Percentiles rank a stretch among this genome's conserved stretches.
These are phyloP conservation scores for Ilyonectria sp. DNA, from an alignment of 2,329 filamentous ascomycete species.

Conservation along the genomic window DNA sequence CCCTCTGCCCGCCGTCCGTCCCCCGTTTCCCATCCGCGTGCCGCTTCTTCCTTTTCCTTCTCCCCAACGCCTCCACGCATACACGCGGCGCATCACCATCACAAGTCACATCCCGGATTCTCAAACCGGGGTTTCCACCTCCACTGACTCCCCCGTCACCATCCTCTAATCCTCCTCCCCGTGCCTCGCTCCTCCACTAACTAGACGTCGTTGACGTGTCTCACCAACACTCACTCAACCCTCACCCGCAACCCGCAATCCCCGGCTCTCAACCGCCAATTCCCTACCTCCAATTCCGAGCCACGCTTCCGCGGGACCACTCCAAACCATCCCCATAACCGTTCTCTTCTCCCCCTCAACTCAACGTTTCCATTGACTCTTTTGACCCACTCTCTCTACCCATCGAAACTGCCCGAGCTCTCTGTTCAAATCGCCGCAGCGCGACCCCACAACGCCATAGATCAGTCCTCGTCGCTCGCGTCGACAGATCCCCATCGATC, in stretches of 20 bases:
- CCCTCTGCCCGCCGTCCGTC: neutral
- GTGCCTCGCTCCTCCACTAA: slow-evolving; percentile 20
- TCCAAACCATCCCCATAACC: neutral
- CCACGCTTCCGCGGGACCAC: neutral
- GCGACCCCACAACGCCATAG: slow-evolving; percentile 22
- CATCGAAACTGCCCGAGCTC: neutral
- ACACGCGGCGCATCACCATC: slow-evolving; percentile 24
- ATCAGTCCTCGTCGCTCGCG: slow-evolving; percentile 1
- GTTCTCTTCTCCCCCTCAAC: neutral
- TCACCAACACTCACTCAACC: slow-evolving; percentile 3
- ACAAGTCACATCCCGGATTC: slow-evolving; percentile 29
- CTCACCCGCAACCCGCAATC: neutral
- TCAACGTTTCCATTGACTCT: slow-evolving; percentile 11
- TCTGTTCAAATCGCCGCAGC: neutral
- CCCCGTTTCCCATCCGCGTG: slow-evolving; percentile 4
- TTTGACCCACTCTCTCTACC: slow-evolving; percentile 4
- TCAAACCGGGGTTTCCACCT: slow-evolving; percentile 27
- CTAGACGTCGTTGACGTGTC: slow-evolving; percentile 22
- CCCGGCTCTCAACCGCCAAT: slow-evolving; percentile 13
- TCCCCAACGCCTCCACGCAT: neutral
- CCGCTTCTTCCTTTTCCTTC: neutral
- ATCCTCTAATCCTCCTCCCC: slow-evolving; percentile 27
- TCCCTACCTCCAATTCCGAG: neutral
- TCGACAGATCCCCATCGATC: slow-evolving; percentile 11
- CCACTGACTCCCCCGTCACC: slow-evolving; percentile 24